phyloP scores from a whole-genome alignment of 2,329 filamentous ascomycete species.

The Fusarium nematophilum region DNA sequence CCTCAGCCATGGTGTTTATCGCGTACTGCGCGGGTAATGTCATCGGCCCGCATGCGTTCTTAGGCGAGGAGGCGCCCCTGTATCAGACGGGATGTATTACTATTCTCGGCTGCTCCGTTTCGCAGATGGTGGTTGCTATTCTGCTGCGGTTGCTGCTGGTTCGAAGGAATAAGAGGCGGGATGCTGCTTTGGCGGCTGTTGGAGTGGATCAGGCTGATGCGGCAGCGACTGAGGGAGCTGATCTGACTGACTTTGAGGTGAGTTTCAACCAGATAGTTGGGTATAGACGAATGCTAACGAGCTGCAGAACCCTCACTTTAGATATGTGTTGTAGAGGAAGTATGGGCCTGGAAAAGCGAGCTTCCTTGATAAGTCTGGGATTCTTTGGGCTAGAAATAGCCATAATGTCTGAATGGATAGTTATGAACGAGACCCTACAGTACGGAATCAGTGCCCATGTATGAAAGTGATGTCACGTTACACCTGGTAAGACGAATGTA shows the following conservation, averaged over 20 bases:
- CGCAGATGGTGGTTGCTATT: slow-evolving; percentile 36
- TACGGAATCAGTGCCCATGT: too few relatives aligned
- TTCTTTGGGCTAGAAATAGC: too few relatives aligned
- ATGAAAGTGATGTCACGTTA: too few relatives aligned
- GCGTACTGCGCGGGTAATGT: slow-evolving; percentile 52
- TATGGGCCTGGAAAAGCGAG: too few relatives aligned
- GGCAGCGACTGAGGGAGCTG: slow-evolving; percentile 9
- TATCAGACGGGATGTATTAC: slow-evolving; percentile 63
- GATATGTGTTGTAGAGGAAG: slow-evolving; percentile 21
- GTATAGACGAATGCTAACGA: background rate
- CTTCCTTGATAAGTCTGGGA: too few relatives aligned
- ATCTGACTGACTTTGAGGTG: slow-evolving; percentile 40
- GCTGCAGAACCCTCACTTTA: slow-evolving; percentile 28
- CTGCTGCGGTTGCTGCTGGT: slow-evolving; percentile 19
- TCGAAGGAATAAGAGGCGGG: slow-evolving; percentile 25
- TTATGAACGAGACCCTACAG: too few relatives aligned
- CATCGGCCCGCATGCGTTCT: slow-evolving; percentile 51
- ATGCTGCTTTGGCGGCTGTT: slow-evolving; percentile 4
- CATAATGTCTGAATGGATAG: too few relatives aligned
- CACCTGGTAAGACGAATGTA: too few relatives aligned
- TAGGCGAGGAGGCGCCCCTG: slow-evolving; percentile 56
- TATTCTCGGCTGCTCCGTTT: slow-evolving; percentile 27
- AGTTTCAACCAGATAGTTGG: accelerated
- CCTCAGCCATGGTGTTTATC: slow-evolving; percentile 58
- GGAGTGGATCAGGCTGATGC: background rate